Base-by-base conservation (phyloP, 2,329 filamentous ascomycete species). In the Phoma herbarum region DNA sequence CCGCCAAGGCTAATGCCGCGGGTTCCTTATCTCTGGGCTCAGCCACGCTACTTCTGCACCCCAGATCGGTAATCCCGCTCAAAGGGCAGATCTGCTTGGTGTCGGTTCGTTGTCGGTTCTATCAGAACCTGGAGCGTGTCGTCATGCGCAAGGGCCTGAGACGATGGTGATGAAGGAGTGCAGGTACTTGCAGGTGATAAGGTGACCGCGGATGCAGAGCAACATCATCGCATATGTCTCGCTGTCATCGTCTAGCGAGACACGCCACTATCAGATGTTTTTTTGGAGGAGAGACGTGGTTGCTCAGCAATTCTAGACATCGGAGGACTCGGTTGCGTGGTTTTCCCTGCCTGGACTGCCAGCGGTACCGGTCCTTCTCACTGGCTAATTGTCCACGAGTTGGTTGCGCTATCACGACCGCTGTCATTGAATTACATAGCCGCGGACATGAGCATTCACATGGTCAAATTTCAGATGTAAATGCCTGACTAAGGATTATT, bases 41-140 rank as follows among this genome's bases (percentile, higher is more conserved):
- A 43, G 41, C 22, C 41, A 43, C 41, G 41, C 41, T 43, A 43
- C 23, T 26, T 43, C 41, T 43, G 41, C 41, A 43, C 41, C 41
- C 41, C 41, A 43, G 41, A 43, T 43, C 41, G 41, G 26, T 26
- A 18, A 43, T 43, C 41, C 41, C 41, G 41, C 22, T 20, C 41
- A 43, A 26, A 42, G 4, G 8, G 41, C 18, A 43, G 22, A 43
- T 43, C 41, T 26, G 22, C 41, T 8, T 20, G 8, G 35, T 39
- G 35, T 20, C 35, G 35, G 35, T 20, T 39, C 18, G 35, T 20
- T 4, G 35, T 39, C 18, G 18, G 35, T 39, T 8, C n/a, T 39
- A 8, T 39, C 7, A 20, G n/a, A 39, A 11, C 9, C 35, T 39
- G 9, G 8, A 7, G 35, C 35, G n/a, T 43, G 41, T 26, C 41